Percentiles rank a stretch among this genome's conserved stretches.
Evolutionary conservation across 164 flowering plant genomes (phyloP).

Genomic region (Chimonanthus salicifolius): DNA sequence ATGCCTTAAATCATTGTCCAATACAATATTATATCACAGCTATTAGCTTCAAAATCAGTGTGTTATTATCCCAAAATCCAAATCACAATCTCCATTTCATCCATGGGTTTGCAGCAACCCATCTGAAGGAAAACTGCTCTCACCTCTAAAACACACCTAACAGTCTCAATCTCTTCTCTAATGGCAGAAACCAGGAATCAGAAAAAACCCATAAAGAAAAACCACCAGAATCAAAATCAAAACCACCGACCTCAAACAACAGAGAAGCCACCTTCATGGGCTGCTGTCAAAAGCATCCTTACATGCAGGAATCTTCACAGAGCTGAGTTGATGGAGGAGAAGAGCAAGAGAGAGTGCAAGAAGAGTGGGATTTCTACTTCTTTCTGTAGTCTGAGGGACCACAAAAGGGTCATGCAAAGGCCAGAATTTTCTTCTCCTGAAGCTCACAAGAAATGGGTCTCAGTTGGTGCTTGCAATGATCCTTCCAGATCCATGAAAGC

Average conservation of each 20-base stretch:
- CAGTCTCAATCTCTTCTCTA: constrained; percentile 8
- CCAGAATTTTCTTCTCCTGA: constrained; percentile 52
- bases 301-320: constrained; percentile 44
- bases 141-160: not conserved
- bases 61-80: not conserved
- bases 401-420: constrained; percentile 74
- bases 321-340: constrained; percentile 18
- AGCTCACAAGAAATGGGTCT: constrained; percentile 36
- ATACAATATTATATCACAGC: not conserved
- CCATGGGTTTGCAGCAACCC: not conserved
- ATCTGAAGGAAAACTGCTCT: not conserved
- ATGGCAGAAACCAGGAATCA: constrained; percentile 49
- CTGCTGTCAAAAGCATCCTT: constrained; percentile 49
- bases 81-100: not conserved
- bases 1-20: too few relatives aligned
- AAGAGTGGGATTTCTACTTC: constrained; percentile 74
- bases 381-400: constrained; percentile 45
- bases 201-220: not conserved
- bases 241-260: constrained; percentile 19
- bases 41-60: not conserved
- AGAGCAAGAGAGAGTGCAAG: constrained; percentile 42
- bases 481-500: constrained; percentile 48
- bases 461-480: constrained; percentile 18
- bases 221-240: constrained; percentile 9
- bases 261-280: constrained; percentile 61